Evolutionary conservation across 768 basidiomycete genomes (phyloP), one percentile per base, ranked within the genome.

Genomic region (Tricholoma bakamatsutake): DNA sequence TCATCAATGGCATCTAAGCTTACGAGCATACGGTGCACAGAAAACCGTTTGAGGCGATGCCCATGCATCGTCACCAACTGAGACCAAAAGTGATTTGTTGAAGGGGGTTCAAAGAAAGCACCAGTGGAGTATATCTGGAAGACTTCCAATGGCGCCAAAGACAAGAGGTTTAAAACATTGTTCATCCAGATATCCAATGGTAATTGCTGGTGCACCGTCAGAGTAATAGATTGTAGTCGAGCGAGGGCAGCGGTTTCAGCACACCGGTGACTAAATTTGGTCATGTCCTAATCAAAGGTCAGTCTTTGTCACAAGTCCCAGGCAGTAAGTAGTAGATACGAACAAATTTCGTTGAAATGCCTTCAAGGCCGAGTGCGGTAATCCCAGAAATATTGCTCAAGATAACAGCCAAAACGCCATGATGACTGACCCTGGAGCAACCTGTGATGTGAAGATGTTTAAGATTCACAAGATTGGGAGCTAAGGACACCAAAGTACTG

Each of bases 381-480:
- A 92, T 72, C 2, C 85, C 82, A 5, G 46, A 66, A 37, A 60
- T 57, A 54, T 75, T 85, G 18, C 66, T 56, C 3, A 73, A 72
- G 1, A 87, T 62, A 12, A 89, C 57, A 2, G 78, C 71, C 64
- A 70, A 76, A 1, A 90, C 68, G 1, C 88, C 86, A 8, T 58
- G 58, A 50, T 90, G 78, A 0, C 85, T 87, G 24, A 90, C 81
- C 62, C 78, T 87, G 2, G 78, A 74, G 64, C 89, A 92, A 17
- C 89, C 90, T 1, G 80, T 76, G 11, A 93, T 67, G 52, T 79
- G 73, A 3, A 92, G 62, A 39, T 81, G 74, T 43, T 84, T 79
- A 13, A 92, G 69, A 6, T 76, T 69, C 8, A 63, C 59, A 30
- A 89, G 72, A 48, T 71, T 62, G 0, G 79, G 73, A 0, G 85